Conservation (phyloP, 345 rosid species). For the Hibiscus trionum region DNA sequence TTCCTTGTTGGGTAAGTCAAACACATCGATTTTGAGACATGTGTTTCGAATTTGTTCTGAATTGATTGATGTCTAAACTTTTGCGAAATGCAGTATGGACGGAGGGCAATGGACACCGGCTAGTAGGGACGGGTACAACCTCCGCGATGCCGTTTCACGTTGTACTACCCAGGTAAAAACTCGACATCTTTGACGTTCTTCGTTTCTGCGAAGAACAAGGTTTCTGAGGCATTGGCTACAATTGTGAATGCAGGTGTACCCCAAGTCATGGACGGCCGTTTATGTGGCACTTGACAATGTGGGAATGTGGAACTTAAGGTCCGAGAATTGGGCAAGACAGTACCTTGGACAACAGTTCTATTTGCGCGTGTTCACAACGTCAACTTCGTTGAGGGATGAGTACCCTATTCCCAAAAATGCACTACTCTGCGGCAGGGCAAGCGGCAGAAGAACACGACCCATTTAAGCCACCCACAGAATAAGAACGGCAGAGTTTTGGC, state of each 20-base stretch:
- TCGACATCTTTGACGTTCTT: neutral
- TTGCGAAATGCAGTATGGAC: conserved; percentile 61
- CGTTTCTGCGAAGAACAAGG: neutral
- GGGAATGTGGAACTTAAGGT: conserved; percentile 92
- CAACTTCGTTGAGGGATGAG: conserved; percentile 84
- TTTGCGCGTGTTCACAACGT: conserved; percentile 54
- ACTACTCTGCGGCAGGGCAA: conserved; percentile 70
- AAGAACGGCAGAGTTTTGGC: conserved; percentile 17
- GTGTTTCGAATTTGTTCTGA: neutral
- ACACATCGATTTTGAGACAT: neutral
- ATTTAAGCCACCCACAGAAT: conserved; percentile 22
- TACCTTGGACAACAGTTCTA: conserved; percentile 93
- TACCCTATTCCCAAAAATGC: conserved; percentile 86
- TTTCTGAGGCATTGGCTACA: neutral
- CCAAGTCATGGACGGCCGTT: conserved; percentile 73
- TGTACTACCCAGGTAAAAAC: conserved; percentile 65
- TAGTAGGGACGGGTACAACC: conserved; percentile 72
- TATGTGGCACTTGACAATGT: conserved; percentile 83
- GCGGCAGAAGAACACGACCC: conserved; percentile 70
- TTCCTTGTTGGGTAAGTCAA: too few relatives aligned
- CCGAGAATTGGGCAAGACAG: conserved; percentile 91
- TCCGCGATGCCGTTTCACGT: conserved; percentile 69
- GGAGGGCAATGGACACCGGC: conserved; percentile 79
- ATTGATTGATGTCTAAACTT: neutral
- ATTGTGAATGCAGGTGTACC: conserved; percentile 59